Evolutionary conservation across 352 stramenopile genomes (phyloP).

Genomic region (Phytophthora sp.): DNA sequence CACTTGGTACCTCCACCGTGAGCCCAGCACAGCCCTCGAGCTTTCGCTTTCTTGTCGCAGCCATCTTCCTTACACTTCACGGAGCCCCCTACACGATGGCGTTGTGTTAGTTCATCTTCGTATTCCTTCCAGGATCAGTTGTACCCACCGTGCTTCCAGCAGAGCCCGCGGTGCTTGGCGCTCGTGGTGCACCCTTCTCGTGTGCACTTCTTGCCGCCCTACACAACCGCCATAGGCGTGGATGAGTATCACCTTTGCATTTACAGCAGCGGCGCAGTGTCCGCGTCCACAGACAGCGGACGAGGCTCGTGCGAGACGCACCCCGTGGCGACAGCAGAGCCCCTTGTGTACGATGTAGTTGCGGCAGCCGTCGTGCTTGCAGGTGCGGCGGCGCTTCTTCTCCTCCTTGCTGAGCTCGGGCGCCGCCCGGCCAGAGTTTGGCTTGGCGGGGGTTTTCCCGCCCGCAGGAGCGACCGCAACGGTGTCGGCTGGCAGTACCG

Average conservation of each 20-base stretch:
- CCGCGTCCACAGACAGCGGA: too few species aligned
- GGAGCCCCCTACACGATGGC: slow-evolving; percentile 49
- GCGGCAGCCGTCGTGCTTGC: slow-evolving; percentile 41
- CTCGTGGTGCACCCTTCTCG: slow-evolving; percentile 58
- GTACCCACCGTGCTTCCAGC: slow-evolving; percentile 32
- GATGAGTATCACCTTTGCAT: too few species aligned
- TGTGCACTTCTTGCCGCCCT: slow-evolving; percentile 60
- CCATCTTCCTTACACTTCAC: slow-evolving; percentile 57
- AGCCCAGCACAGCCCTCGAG: slow-evolving; percentile 42
- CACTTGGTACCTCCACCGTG: slow-evolving; percentile 48
- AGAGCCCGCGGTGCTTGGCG: slow-evolving; percentile 57
- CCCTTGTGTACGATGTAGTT: slow-evolving; percentile 59
- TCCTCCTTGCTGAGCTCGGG: slow-evolving; percentile 29
- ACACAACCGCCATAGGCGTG: neutral
- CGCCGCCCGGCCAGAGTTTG: too few species aligned
- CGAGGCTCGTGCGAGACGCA: too few species aligned
- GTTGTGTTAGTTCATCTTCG: too few species aligned
- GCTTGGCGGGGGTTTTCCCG: too few species aligned
- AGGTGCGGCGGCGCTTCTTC: slow-evolving; percentile 40
- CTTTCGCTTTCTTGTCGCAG: slow-evolving; percentile 52
- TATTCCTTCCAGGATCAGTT: too few species aligned
- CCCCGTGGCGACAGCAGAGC: slow-evolving; percentile 54
- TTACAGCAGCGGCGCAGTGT: too few species aligned
- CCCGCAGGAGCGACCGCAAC: too few species aligned
- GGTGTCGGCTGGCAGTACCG: too few species aligned